Conservation (phyloP, 2,329 filamentous ascomycete genomes). For the Xylariaceae sp. region DNA sequence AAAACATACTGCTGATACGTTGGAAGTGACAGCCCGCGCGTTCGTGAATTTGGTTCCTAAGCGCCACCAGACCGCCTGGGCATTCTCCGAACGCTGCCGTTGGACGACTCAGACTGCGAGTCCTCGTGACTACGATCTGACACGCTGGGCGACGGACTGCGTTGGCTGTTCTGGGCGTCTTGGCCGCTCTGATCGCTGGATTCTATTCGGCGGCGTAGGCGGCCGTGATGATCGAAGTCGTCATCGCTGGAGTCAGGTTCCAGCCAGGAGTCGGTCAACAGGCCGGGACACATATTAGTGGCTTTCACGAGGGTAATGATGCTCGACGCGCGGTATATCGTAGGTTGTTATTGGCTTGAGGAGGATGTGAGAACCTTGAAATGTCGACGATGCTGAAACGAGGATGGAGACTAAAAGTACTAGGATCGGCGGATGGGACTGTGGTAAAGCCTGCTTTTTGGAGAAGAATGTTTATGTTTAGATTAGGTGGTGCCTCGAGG, state of each 20-base stretch:
- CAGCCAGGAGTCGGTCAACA: neutral
- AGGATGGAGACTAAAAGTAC: too few species aligned
- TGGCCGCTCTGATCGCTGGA: too few species aligned
- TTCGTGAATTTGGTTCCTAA: neutral
- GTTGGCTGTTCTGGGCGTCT: too few species aligned
- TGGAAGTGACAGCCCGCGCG: neutral
- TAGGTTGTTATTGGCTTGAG: neutral
- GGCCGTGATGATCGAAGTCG: neutral
- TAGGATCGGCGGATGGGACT: too few species aligned
- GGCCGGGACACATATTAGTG: slow-evolving; percentile 6
- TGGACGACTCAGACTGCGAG: neutral
- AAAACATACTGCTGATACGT: neutral
- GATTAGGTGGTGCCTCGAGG: too few species aligned
- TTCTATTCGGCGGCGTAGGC: neutral
- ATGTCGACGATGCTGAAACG: too few species aligned
- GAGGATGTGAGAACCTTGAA: too few species aligned
- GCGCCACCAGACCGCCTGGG: neutral
- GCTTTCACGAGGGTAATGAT: neutral
- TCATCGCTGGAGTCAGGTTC: neutral
- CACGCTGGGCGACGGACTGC: too few species aligned
- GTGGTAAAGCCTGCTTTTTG: too few species aligned
- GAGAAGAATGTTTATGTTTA: too few species aligned
- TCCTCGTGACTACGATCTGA: too few species aligned
- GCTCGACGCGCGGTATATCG: neutral
- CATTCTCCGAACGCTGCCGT: neutral